A percentile compares a stretch with the other conserved stretches of the same genome.
Evolutionary conservation across 768 basidiomycete species (phyloP).

Genomic region (Trametes sanguinea): DNA sequence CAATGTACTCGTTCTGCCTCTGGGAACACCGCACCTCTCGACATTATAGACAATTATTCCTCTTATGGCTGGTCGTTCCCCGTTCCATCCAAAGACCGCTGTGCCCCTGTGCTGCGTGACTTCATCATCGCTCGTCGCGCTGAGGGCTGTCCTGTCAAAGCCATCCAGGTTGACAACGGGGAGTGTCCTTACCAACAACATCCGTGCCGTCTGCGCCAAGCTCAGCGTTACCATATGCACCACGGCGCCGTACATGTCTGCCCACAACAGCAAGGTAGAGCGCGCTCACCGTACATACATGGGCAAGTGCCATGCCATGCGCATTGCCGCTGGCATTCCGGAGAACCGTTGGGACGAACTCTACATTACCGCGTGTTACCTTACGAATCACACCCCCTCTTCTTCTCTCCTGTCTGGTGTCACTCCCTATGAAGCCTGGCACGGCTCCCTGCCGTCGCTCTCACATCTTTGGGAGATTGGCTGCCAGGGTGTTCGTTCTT

Average conservation of each 20-base stretch:
- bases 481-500: slow-evolving; percentile 26
- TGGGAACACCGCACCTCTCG: slow-evolving; percentile 28
- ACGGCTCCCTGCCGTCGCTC: slow-evolving; percentile 22
- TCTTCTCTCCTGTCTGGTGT: neutral
- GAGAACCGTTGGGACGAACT: slow-evolving; percentile 18
- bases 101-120: slow-evolving; percentile 25
- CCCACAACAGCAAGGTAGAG: slow-evolving; percentile 41
- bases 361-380: slow-evolving; percentile 15
- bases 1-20: neutral
- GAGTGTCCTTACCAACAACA: slow-evolving; percentile 24
- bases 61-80: slow-evolving; percentile 37
- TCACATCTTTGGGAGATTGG: slow-evolving; percentile 32
- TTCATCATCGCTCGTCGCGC: slow-evolving; percentile 34
- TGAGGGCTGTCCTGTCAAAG: slow-evolving; percentile 25
- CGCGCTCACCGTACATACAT: slow-evolving; percentile 39
- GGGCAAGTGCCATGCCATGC: slow-evolving; percentile 9
- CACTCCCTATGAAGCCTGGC: slow-evolving; percentile 18
- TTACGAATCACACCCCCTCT: slow-evolving; percentile 8
- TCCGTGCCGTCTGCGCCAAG: neutral
- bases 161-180: slow-evolving; percentile 28
- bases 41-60: slow-evolving; percentile 39
- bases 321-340: neutral
- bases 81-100: slow-evolving; percentile 33
- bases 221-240: slow-evolving; percentile 17
- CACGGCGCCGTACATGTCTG: slow-evolving; percentile 40